Percentiles rank a stretch among this genome's conserved stretches.
Evolutionary conservation across 305 asterid species (phyloP).

Genomic region (Rubia tinctorum): DNA sequence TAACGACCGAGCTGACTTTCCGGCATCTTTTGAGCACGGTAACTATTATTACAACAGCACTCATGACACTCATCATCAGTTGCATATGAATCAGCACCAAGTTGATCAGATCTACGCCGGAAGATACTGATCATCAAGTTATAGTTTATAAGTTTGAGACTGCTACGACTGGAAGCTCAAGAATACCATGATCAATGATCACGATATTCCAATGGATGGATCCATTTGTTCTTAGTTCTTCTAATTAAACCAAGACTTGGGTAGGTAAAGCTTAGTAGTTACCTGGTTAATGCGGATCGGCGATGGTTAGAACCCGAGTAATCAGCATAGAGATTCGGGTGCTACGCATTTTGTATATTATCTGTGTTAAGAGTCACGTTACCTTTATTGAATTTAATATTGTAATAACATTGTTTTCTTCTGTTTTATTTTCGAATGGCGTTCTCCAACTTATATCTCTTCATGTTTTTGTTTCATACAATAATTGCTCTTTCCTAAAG

Average conservation of each 20-base stretch:
- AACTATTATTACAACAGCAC: background rate
- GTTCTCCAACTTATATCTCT: background rate
- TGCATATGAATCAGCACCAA: slow-evolving; percentile 14
- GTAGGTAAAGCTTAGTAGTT: background rate
- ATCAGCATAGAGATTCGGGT: background rate
- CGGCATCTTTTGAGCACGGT: background rate
- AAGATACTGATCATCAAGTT: background rate
- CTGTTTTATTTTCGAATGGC: background rate
- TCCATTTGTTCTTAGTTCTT: background rate
- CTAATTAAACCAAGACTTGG: background rate
- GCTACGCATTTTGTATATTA: background rate
- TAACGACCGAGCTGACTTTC: slow-evolving; percentile 3
- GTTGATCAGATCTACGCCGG: slow-evolving; percentile 8
- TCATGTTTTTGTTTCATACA: background rate
- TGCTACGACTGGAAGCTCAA: background rate
- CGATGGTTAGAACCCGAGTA: background rate
- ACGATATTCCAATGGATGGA: background rate
- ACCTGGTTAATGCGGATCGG: background rate
- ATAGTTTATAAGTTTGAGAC: background rate
- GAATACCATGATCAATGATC: background rate
- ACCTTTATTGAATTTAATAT: background rate
- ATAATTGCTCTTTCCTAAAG: background rate
- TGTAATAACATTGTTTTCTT: background rate
- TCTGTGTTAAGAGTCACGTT: background rate
- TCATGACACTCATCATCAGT: background rate